Conservation (phyloP, 192 early-diverging fungal species). For the Entomortierella beljakovae region DNA sequence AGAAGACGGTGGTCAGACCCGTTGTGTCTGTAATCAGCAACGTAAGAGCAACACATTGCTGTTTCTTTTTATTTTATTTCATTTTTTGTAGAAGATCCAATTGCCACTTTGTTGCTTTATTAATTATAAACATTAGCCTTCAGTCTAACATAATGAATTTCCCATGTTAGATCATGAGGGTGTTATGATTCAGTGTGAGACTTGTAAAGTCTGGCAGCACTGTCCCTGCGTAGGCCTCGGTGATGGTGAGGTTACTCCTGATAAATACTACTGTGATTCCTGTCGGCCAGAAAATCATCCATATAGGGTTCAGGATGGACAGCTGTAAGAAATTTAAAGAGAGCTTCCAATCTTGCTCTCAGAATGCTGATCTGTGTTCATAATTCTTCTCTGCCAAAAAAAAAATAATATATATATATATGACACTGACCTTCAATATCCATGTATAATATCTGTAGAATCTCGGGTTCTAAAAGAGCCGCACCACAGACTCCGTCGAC, state of each 20-base stretch:
- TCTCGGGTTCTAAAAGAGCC: constrained; percentile 12
- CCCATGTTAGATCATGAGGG: constrained; percentile 56
- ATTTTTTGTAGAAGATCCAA: not conserved
- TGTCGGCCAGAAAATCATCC: constrained; percentile 61
- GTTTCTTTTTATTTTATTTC: not conserved
- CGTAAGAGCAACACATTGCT: constrained; percentile 50
- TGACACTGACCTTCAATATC: no score
- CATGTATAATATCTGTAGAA: constrained; percentile 12
- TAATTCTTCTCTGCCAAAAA: no score
- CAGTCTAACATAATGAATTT: not conserved
- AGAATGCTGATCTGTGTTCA: not conserved
- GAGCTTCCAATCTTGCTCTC: not conserved
- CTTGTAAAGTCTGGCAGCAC: constrained; percentile 66
- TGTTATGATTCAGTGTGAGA: constrained; percentile 65
- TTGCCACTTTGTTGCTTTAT: not conserved
- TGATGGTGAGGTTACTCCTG: constrained; percentile 59
- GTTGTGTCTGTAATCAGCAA: constrained; percentile 63
- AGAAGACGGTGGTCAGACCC: constrained; percentile 60
- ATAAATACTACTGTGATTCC: constrained; percentile 62
- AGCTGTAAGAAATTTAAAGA: constrained; percentile 33
- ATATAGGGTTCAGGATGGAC: constrained; percentile 46
- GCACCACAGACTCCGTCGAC: constrained; percentile 1
- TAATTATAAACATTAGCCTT: no score
- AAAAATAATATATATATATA: no score
- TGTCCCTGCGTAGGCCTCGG: constrained; percentile 61